Evolutionary conservation across 495 filamentous ascomycete genomes (phyloP).

Genomic region (Peziza echinospora): DNA sequence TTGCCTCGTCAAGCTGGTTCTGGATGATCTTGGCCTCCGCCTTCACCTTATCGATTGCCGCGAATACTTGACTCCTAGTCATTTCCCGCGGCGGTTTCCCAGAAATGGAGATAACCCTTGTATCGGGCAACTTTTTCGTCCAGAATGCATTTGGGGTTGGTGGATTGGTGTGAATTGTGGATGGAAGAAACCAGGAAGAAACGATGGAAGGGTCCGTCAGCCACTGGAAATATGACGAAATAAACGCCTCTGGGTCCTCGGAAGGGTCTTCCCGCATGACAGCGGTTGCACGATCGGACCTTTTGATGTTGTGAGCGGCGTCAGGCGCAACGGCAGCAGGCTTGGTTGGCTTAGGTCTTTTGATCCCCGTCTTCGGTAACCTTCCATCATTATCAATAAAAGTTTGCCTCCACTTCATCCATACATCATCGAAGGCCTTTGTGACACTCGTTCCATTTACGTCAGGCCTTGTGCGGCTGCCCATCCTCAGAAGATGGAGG

Average conservation of each 20-base stretch:
- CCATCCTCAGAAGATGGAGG: constrained; percentile 1
- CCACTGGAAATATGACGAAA: not conserved
- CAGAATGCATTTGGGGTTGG: not conserved
- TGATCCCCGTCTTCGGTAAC: not conserved
- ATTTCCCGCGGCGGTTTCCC: not conserved
- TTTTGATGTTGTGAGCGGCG: too few relatives aligned
- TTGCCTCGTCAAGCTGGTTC: not conserved
- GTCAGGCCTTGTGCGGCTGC: not conserved
- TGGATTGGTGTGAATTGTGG: not conserved
- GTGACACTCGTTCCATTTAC: not conserved
- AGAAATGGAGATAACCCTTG: not conserved
- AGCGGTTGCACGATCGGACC: too few relatives aligned
- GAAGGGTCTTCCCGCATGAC: not conserved
- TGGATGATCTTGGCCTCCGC: not conserved
- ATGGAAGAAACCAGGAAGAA: not conserved
- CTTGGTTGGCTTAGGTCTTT: not conserved
- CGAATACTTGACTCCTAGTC: not conserved
- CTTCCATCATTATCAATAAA: not conserved
- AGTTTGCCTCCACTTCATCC: not conserved
- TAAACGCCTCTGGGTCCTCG: not conserved
- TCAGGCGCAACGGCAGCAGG: not conserved
- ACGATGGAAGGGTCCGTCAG: not conserved
- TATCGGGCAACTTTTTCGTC: not conserved
- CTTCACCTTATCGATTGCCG: not conserved
- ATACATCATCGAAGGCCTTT: not conserved